These are phyloP conservation scores for Calocybe indica DNA, from an alignment of 768 basidiomycete species.

Conservation along the genomic window DNA sequence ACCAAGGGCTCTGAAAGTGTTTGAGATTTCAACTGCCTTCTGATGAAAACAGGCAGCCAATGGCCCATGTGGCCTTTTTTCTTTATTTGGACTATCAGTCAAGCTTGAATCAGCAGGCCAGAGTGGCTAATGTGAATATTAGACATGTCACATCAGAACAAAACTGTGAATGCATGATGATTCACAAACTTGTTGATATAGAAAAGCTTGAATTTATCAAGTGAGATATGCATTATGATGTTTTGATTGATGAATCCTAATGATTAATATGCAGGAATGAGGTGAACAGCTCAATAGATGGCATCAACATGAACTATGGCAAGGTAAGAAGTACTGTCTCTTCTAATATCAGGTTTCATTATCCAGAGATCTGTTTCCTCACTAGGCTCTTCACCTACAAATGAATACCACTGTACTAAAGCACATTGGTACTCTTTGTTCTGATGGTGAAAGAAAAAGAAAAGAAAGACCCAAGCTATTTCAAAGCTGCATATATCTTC, in stretches of 20 bases:
- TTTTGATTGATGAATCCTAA: background rate
- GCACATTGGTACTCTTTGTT: background rate
- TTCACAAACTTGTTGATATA: slow-evolving; percentile 19
- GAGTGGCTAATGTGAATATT: too few species aligned
- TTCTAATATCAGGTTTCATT: background rate
- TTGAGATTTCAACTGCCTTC: too few species aligned
- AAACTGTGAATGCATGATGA: slow-evolving; percentile 13
- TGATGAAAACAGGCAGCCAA: too few species aligned
- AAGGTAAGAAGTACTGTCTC: background rate
- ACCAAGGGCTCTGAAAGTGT: too few species aligned
- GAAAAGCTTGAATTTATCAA: slow-evolving; percentile 11
- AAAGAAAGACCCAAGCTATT: background rate
- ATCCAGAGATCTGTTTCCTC: background rate
- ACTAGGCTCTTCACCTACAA: background rate
- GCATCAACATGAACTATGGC: slow-evolving; percentile 11
- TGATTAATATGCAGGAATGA: slow-evolving; percentile 13
- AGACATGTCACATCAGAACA: too few species aligned
- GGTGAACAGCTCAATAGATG: slow-evolving; percentile 12
- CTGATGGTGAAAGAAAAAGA: background rate
- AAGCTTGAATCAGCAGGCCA: too few species aligned
- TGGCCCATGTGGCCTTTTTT: too few species aligned
- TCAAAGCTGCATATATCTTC: too few species aligned
- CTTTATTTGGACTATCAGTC: too few species aligned
- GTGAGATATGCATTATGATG: slow-evolving; percentile 6
- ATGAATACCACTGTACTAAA: background rate